Base-by-base conservation (phyloP, 2,329 filamentous ascomycete genomes). In the Ophiostoma sp. region DNA sequence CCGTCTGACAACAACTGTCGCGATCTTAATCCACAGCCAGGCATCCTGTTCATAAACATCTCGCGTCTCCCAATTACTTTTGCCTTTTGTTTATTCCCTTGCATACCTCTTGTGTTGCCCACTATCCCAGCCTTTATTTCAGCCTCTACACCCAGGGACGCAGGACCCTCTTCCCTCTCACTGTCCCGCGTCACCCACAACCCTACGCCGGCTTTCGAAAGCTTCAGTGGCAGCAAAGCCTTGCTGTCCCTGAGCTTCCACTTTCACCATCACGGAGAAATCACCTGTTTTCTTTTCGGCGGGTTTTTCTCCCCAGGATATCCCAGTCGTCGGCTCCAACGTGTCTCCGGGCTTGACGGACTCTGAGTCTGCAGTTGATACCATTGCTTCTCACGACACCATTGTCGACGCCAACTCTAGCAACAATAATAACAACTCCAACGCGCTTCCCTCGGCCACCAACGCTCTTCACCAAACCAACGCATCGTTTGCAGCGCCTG, bases 201-300 rank as follows among this genome's bases (percentile, higher is more conserved):
- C 27, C 55, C 11, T 5, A 55, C 45, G 55, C 58, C 45, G 42
- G 42, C 12, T 11, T 45, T 66, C 42, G 49, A 42, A 66, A 70
- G 66, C 47, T 70, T 70, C 65, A 64, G 68, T 66, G 36, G 67
- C 65, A 67, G 70, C 70, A 71, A 27, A 66, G 45, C n/a, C 6
- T 68, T 71, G 68, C 69, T 70, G 63, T 62, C 65, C 58, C 69
- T 70, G 68, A 40, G 64, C 62, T 64, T 62, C 45, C n/a, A 41
- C 45, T 7, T n/a, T 42, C 58, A 69, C 47, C 64, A 69, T 69
- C 69, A 70, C 68, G 69, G 69, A 70, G 64, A 68, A 66, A 66
- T 38, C 66, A 65, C 66, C 64, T 55, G 66, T 67, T 49, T 70
- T 69, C 64, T 70, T 67, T 44, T 65, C 69, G 27, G 45, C 69